Conservation (phyloP, 768 basidiomycete species). For the Lentinula edodes region DNA sequence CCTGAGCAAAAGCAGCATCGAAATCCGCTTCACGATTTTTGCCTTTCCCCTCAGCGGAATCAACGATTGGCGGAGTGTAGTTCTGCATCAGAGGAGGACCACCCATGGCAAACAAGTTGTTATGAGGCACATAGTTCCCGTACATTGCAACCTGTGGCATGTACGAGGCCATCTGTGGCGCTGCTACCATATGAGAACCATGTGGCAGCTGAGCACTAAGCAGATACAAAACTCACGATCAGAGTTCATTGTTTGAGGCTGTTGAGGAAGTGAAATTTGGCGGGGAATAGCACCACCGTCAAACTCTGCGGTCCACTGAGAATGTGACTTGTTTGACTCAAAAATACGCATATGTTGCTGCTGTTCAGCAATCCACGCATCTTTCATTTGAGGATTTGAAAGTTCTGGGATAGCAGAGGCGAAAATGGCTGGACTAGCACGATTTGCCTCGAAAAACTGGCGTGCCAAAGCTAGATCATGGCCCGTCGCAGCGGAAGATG, state of each 20-base stretch:
- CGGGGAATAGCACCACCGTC: constrained; percentile 19
- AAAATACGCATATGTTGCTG: constrained; percentile 34
- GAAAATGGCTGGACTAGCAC: background rate
- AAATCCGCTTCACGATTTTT: constrained; percentile 76
- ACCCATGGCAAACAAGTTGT: constrained; percentile 27
- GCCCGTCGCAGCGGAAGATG: constrained; percentile 42
- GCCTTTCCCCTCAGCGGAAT: constrained; percentile 63
- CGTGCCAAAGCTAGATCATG: constrained; percentile 72
- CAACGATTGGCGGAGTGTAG: constrained; percentile 17
- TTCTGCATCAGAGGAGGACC: constrained; percentile 28
- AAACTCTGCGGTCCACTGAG: constrained; percentile 60
- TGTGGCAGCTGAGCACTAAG: background rate
- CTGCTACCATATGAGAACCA: constrained; percentile 16
- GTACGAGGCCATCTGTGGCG: constrained; percentile 37
- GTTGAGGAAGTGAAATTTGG: constrained; percentile 25
- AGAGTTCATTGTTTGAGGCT: constrained; percentile 24
- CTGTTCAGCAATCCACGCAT: constrained; percentile 51
- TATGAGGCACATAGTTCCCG: constrained; percentile 25
- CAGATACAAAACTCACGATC: constrained; percentile 31
- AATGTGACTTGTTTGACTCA: constrained; percentile 25
- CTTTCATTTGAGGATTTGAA: constrained; percentile 33
- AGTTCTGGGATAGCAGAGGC: constrained; percentile 13
- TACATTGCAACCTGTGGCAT: constrained; percentile 29
- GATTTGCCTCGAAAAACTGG: constrained; percentile 61
- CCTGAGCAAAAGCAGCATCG: constrained; percentile 78